Percentiles rank a stretch among this genome's conserved stretches.
Evolutionary conservation across 1,284 basidiomycete species (phyloP).

Genomic region (Ustilago curta): DNA sequence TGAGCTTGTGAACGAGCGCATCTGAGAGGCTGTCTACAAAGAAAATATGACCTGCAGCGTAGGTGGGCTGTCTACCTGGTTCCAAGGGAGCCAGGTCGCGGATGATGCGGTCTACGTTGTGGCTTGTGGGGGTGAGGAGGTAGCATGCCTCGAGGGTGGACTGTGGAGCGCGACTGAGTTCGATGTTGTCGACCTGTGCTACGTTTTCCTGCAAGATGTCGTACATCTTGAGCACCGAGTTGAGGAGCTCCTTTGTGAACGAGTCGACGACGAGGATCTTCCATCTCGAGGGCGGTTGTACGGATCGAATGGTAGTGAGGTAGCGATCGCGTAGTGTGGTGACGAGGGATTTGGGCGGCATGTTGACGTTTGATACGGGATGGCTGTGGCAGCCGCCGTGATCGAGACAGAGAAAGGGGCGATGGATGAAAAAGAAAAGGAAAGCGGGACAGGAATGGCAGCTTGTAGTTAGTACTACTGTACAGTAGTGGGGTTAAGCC

Average conservation of each 20-base stretch:
- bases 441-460: neutral
- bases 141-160: conserved; percentile 73
- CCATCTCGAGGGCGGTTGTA: conserved; percentile 74
- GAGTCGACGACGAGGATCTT: conserved; percentile 97
- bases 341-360: conserved; percentile 55
- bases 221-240: conserved; percentile 87
- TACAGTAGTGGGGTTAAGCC: too few species aligned
- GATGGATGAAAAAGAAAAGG: neutral
- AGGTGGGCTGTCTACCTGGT: conserved; percentile 73
- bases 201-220: conserved; percentile 68
- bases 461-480: too few species aligned
- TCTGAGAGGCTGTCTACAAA: conserved; percentile 84
- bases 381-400: neutral
- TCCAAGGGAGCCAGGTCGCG: conserved; percentile 57
- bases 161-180: conserved; percentile 56
- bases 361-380: conserved; percentile 8
- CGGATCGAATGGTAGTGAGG: conserved; percentile 63
- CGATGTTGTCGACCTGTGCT: conserved; percentile 66
- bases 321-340: conserved; percentile 56
- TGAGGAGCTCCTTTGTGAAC: conserved; percentile 84
- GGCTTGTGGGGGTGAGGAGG: conserved; percentile 90
- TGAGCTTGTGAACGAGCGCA: conserved; percentile 61
- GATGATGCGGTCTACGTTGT: conserved; percentile 92
- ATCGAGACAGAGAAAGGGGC: neutral
- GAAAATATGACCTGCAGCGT: conserved; percentile 89